Base-by-base conservation (phyloP, 1,139 yeast genomes). In the Suhomyces bolitotheri region DNA sequence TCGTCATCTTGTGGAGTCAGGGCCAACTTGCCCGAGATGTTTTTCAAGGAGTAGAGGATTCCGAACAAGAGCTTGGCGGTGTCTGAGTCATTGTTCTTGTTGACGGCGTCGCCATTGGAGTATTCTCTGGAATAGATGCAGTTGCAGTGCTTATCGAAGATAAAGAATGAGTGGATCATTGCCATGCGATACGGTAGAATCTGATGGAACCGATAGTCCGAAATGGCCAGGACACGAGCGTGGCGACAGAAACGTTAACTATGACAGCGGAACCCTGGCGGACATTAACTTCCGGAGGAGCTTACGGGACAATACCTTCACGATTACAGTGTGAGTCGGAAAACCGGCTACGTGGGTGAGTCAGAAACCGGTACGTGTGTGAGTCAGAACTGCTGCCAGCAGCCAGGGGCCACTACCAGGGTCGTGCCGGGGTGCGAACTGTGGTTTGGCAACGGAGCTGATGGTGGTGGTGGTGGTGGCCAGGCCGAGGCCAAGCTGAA, bases 81-180 rank as follows among this genome's bases (percentile, higher is more conserved):
- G 51, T 84, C 82, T 26, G 80, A 80, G 36, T 73, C 72, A 52
- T 78, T 81, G 41, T 70, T 73, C 16, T 70, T 65, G 51, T 83
- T 83, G 31, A 73, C 64, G 34, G 34, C 34, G 26, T 39, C 39
- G 23, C 49, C 41, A 37, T 51, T 58, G 14, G 58, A 66, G 68
- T 76, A 84, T 53, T 82, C 89, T 27, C 92, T 63, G 47, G 73
- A 76, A 60, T 78, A 85, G 25, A 85, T 76, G 53, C 95, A 85
- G 47, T 79, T 80, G 62, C 95, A 86, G 57, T 90, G 97, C 54
- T 94, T 76, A 56, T 90, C 96, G 56, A 83, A 90, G 36, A 90
- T 76, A 81, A 89, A 85, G 56, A 89, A 84, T 7, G 96, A 84
- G 60, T 82, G 82, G 36, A 88, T 79, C 40, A 37, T 37, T 14